These are phyloP conservation scores for Dinochytrium kinnereticum DNA, from an alignment of 371 early-diverging fungal genomes.

Conservation along the genomic window DNA sequence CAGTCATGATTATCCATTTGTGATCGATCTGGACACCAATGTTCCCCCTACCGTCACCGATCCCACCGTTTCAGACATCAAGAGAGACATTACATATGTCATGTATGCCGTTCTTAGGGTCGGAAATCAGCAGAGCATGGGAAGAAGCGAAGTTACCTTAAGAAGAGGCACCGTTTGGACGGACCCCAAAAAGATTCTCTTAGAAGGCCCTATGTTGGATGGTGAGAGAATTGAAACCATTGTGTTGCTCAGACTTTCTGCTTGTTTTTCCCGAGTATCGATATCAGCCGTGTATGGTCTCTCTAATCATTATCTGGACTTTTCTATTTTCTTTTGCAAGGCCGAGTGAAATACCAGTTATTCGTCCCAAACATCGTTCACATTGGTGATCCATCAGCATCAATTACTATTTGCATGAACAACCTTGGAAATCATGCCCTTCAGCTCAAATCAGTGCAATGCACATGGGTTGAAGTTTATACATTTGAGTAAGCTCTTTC, in stretches of 20 bases:
- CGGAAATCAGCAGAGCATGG: neutral
- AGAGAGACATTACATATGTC: conserved; percentile 16
- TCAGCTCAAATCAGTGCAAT: conserved; percentile 13
- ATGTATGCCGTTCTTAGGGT: neutral
- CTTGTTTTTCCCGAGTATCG: too few relatives aligned
- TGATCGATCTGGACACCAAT: conserved; percentile 1
- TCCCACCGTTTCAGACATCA: conserved; percentile 11
- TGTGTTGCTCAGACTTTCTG: too few relatives aligned
- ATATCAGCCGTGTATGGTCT: neutral
- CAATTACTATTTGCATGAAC: neutral
- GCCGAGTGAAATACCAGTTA: conserved; percentile 1
- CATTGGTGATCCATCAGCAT: conserved; percentile 11
- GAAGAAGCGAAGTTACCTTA: neutral
- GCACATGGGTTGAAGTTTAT: conserved; percentile 16
- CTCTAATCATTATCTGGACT: neutral
- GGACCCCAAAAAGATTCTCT: conserved; percentile 1
- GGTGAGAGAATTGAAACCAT: neutral
- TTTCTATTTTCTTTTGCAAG: neutral
- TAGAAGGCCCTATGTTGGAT: conserved; percentile 9
- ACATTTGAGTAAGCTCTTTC: conserved; percentile 7
- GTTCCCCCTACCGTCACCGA: conserved; percentile 12
- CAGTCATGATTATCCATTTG: conserved; percentile 17
- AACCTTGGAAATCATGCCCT: neutral
- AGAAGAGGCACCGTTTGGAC: neutral
- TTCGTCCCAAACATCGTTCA: conserved; percentile 15